Base-by-base conservation (phyloP, 176 grass and related monocot species). In the Elymus sibiricus region DNA sequence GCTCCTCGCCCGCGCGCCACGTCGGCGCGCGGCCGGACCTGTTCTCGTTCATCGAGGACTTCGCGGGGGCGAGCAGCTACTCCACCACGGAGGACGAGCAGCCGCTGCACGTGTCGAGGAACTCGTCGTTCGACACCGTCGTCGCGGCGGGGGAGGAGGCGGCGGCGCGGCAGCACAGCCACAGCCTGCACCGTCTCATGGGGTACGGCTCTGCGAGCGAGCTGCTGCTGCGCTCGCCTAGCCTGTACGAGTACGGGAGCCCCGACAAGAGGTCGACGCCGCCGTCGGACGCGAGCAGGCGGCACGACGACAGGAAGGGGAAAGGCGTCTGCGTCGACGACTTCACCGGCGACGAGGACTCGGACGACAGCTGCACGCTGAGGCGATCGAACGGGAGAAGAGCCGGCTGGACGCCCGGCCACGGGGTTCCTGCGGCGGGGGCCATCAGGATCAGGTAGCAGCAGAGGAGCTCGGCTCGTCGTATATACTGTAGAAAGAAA, bases 181-280 rank as follows among this genome's bases (percentile, higher is more conserved):
- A 27, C 53, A 90, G 79, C 34, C 87, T 93, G 84, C 95, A 95
- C 87, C 89, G 79, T 9, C 88, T 95, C 3, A 95, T 98, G 91
- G 93, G 95, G 29, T 93, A 95, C 84, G 86, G 82, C 35, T 94
- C 92, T 14, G 92, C 89, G 1, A 94, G 86, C 51, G 89, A 89
- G 62, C 70, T 94, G 76, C 81, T 84, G 38, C 73, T 76, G 37
- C 76, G 64, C 67, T 90, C 89, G 0, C 85, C 89, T 22, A 85
- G 86, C 46, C 80, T 90, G 59, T 87, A 87, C 85, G 89, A 91
- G 59, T 84, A 61, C 85, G 89, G 87, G 89, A 91, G 89, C 85
- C 76, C 87, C 47, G 78, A 59, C 9, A 73, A 81, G 37, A 64
- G 89, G 24, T 55, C 85, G 46, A 84, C 89, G 46, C 81, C 89